Evolutionary conservation across 2,329 filamentous ascomycete genomes (phyloP).

Genomic region (Akanthomyces lecanii): DNA sequence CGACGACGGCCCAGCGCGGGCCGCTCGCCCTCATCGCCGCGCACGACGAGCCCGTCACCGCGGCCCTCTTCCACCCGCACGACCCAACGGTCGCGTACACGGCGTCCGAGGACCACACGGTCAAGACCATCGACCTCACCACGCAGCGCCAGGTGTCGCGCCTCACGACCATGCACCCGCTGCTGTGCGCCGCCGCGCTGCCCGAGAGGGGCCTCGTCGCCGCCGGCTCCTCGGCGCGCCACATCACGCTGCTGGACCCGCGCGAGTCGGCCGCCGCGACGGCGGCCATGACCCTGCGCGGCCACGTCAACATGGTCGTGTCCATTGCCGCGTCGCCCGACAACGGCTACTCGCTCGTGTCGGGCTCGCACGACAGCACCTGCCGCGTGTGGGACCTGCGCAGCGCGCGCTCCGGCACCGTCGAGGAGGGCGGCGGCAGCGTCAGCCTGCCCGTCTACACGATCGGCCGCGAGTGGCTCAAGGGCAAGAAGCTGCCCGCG

Average conservation of each 20-base stretch:
- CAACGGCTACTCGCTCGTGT: conserved; percentile 79
- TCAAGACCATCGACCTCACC: conserved; percentile 87
- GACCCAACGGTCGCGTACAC: conserved; percentile 90
- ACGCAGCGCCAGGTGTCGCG: conserved; percentile 76
- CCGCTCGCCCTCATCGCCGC: conserved; percentile 68
- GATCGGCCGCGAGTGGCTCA: conserved; percentile 69
- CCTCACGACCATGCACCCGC: conserved; percentile 75
- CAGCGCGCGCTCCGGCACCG: conserved; percentile 54
- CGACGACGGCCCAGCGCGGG: conserved; percentile 64
- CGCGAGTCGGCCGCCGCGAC: conserved; percentile 66
- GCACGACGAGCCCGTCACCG: conserved; percentile 71
- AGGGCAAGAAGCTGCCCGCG: conserved; percentile 58
- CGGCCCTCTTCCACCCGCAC: conserved; percentile 76
- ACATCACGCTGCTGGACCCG: conserved; percentile 91
- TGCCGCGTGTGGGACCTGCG: conserved; percentile 93
- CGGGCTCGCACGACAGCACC: conserved; percentile 87
- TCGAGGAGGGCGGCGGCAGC: conserved; percentile 57
- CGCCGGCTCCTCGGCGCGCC: conserved; percentile 77
- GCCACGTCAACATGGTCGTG: conserved; percentile 72
- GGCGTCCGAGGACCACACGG: conserved; percentile 82
- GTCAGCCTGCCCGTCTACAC: conserved; percentile 70
- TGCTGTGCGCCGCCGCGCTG: conserved; percentile 75
- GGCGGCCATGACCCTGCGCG: conserved; percentile 83
- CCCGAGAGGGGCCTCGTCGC: conserved; percentile 59
- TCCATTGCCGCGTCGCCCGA: conserved; percentile 49